Evolutionary conservation across 768 basidiomycete genomes (phyloP).

Genomic region (Auriscalpium microsporum): DNA sequence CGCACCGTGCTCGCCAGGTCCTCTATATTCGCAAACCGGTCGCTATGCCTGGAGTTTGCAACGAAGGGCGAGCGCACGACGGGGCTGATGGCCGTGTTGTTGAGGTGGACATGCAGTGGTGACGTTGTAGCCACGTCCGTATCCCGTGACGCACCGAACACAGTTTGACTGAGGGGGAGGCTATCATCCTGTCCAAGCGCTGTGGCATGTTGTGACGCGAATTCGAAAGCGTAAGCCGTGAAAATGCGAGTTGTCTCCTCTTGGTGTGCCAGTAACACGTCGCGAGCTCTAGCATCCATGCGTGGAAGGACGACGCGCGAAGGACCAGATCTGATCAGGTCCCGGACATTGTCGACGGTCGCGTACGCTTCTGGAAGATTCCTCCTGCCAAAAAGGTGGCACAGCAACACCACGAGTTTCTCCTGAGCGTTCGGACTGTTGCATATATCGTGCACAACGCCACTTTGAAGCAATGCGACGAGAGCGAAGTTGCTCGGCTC

Average conservation of each 20-base stretch:
- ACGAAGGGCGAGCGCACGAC: slow-evolving; percentile 53
- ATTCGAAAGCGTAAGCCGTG: slow-evolving; percentile 44
- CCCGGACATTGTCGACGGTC: slow-evolving; percentile 26
- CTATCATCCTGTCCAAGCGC: slow-evolving; percentile 33
- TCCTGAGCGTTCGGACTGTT: slow-evolving; percentile 34
- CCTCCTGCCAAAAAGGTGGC: slow-evolving; percentile 59
- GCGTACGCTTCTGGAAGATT: slow-evolving; percentile 39
- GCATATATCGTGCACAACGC: slow-evolving; percentile 53
- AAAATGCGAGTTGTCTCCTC: slow-evolving; percentile 45
- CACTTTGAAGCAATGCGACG: slow-evolving; percentile 45
- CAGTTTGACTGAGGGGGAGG: slow-evolving; percentile 40
- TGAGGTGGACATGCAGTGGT: slow-evolving; percentile 30
- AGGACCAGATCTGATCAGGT: slow-evolving; percentile 36
- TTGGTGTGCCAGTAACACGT: slow-evolving; percentile 39
- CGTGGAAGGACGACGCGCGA: slow-evolving; percentile 51
- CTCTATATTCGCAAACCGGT: slow-evolving; percentile 39
- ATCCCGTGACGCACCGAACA: slow-evolving; percentile 16
- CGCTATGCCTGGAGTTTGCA: slow-evolving; percentile 58
- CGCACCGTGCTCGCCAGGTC: slow-evolving; percentile 48
- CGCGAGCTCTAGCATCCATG: slow-evolving; percentile 31
- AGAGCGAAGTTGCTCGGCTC: slow-evolving; percentile 68
- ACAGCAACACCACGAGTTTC: slow-evolving; percentile 46
- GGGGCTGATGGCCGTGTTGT: slow-evolving; percentile 28
- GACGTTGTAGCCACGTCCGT: slow-evolving; percentile 4
- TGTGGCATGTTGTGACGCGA: slow-evolving; percentile 29